Percentiles rank a stretch among this genome's conserved stretches.
Conservation (phyloP, 2,329 filamentous ascomycete genomes). For the Raffaelea albimanens region DNA sequence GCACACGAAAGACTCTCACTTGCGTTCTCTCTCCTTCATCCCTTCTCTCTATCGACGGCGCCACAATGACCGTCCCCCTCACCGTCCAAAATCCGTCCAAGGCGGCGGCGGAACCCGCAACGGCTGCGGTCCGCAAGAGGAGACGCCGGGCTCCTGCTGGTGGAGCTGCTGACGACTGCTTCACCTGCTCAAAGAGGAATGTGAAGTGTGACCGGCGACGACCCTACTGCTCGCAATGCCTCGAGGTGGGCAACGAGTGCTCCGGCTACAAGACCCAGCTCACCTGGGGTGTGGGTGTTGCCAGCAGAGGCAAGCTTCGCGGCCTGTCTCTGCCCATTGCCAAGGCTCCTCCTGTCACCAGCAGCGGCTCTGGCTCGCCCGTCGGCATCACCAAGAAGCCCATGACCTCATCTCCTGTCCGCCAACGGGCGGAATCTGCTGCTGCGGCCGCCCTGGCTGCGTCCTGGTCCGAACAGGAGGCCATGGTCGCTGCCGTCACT, state of each 20-base stretch:
- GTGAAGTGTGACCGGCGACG: slow-evolving; percentile 82
- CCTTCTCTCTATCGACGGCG: not conserved
- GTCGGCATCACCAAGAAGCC: slow-evolving; percentile 31
- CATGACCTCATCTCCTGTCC: slow-evolving; percentile 20
- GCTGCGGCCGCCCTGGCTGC: slow-evolving; percentile 17
- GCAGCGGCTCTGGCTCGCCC: slow-evolving; percentile 17
- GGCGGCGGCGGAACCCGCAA: slow-evolving; percentile 26
- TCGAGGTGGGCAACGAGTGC: slow-evolving; percentile 86
- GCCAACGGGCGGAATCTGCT: slow-evolving; percentile 35
- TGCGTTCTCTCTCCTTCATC: not conserved
- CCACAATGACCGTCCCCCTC: slow-evolving; percentile 39
- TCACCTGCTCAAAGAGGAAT: slow-evolving; percentile 77
- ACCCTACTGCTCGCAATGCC: slow-evolving; percentile 90
- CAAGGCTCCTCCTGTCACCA: slow-evolving; percentile 43
- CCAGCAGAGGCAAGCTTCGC: slow-evolving; percentile 87
- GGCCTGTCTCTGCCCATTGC: slow-evolving; percentile 70
- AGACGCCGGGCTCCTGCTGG: slow-evolving; percentile 81
- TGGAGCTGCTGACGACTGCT: slow-evolving; percentile 90
- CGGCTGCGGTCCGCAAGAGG: slow-evolving; percentile 49
- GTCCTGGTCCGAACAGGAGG: slow-evolving; percentile 30
- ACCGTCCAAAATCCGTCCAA: slow-evolving; percentile 29
- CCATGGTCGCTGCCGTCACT: slow-evolving; percentile 11
- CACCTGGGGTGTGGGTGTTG: slow-evolving; percentile 93
- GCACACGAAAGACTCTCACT: not conserved
- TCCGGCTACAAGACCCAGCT: slow-evolving; percentile 94